Evolutionary conservation across 1,284 basidiomycete species (phyloP), one percentile per base, ranked within the genome.

Genomic region (Ceratobasidium sp.): DNA sequence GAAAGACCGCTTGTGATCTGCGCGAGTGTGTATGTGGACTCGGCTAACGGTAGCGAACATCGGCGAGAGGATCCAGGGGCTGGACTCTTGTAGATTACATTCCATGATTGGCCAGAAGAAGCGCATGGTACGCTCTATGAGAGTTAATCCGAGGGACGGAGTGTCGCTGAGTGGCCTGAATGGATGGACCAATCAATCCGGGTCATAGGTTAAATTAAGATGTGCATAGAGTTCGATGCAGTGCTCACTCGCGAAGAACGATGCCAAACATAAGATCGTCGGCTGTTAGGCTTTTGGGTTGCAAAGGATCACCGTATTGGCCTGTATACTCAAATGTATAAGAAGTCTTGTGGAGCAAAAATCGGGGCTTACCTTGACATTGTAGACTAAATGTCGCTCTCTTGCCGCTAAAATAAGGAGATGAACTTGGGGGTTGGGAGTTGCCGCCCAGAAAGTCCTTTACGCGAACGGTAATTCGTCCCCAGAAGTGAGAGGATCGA

Each of bases 251-350:
- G 41, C 70, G 68, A 30, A 78, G 60, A n/a, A 78, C 77, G 30
- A 78, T 78, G 14, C 77, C 77, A 57, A 78, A 78, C 50, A 78
- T 35, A 3, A 78, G 38, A 46, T 78, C 77, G 46, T 78, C 77
- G 7, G 70, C 77, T 2, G 38, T 78, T 46, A 78, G 30, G 3
- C 46, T 20, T 16, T 65, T 46, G 27, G 68, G 35, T n/a, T 12
- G 38, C n/a, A 7, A 27, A 18, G 20, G 62, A 68, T 77, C 59
- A 7, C 71, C 71, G 23, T 74, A 74, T 60, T 74, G 71, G 8
- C 71, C 71, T 74, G 59, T 38, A 10, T 62, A 20, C 48, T 18
- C 23, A 23, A 65, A 10, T 64, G 5, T 30, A 18, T 64, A 14
- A 52, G 41, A 33, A 3, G n/a, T 18, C 14, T n/a, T 7, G 23